These are phyloP conservation scores for Hymenoscyphus fraxineus DNA, from an alignment of 2,329 filamentous ascomycete species.

Conservation along the genomic window DNA sequence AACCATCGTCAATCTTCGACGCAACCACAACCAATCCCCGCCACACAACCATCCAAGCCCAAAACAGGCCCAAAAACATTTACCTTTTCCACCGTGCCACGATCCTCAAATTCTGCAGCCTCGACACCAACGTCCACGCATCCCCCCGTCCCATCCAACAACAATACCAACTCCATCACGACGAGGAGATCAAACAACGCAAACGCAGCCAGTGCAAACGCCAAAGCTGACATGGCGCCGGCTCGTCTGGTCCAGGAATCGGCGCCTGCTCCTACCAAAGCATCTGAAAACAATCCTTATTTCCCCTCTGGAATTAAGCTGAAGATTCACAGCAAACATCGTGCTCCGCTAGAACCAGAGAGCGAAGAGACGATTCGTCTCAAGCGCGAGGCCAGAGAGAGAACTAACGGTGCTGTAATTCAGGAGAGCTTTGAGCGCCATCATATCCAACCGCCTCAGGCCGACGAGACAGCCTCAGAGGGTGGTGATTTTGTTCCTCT, in stretches of 20 bases:
- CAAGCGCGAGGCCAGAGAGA: slow-evolving; percentile 31
- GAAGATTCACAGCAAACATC: slow-evolving; percentile 20
- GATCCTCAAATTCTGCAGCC: slow-evolving; percentile 15
- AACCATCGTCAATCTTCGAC: slow-evolving; percentile 12
- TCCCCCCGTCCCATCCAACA: background rate
- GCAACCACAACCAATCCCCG: slow-evolving; percentile 26
- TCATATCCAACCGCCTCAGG: slow-evolving; percentile 15
- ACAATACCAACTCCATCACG: slow-evolving; percentile 10
- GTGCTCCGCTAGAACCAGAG: background rate
- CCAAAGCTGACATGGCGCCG: slow-evolving; percentile 15
- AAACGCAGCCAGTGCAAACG: slow-evolving; percentile 1
- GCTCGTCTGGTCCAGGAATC: slow-evolving; percentile 11
- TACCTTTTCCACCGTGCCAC: slow-evolving; percentile 27
- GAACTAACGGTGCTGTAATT: slow-evolving; percentile 21
- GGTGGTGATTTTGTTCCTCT: slow-evolving; percentile 24
- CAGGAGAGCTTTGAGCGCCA: slow-evolving; percentile 32
- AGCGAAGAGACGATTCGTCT: slow-evolving; percentile 19
- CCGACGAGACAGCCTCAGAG: slow-evolving; percentile 25
- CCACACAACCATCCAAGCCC: slow-evolving; percentile 11
- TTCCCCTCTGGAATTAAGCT: slow-evolving; percentile 18
- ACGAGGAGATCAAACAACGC: slow-evolving; percentile 5
- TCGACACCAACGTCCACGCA: slow-evolving; percentile 12
- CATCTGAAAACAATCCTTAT: slow-evolving; percentile 3
- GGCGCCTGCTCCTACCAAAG: slow-evolving; percentile 1
- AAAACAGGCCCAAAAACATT: slow-evolving; percentile 29